Evolutionary conservation across 208 protist species (phyloP), one percentile per base, ranked within the genome.

Genomic region (Plasmodiophora brassicae): DNA sequence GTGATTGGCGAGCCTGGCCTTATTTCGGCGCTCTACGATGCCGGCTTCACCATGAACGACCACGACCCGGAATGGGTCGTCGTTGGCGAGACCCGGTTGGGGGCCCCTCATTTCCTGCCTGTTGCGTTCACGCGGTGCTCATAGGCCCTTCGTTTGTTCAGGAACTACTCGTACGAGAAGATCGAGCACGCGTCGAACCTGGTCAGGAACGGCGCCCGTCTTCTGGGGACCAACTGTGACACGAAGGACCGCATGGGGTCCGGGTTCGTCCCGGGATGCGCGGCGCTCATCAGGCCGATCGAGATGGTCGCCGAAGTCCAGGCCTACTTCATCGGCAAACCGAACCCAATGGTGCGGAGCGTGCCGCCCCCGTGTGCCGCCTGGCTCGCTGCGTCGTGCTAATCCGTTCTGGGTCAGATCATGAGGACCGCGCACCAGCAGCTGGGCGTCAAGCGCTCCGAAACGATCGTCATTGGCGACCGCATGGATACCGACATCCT

Each of bases 161-260:
- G 65, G 41, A 78, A 78, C n/a, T 78, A 78, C 65, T 44, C 32
- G 10, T 78, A 78, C 41, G 65, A 78, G 65, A 78, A 78, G n/a
- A 78, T 78, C 41, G 65, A 78, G 65, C 65, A 78, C 41, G 65
- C 65, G 32, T n/a, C 41, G 65, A n/a, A 78, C n/a, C 41, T 78
- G n/a, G 65, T 78, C 65, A 5, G 65, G 65, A 32, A 5, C 5
- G 65, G 65, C 5, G 65, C 65, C 41, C 65, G 65, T 32, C 65
- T 78, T 78, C 65, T 78, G n/a, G 65, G 65, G 14, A 78, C 65
- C 5, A 78, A 78, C n/a, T 78, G 65, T 78, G 65, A 78, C 65
- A 78, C 65, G 5, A 78, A 78, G n/a, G 65, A 78, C 65, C 5
- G 65, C 32, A 36, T 78, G n/a, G 65, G 65, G 5, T 5, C 65